Base-by-base conservation (phyloP, 108 stramenopile genomes). In the Nitzschia palea region DNA sequence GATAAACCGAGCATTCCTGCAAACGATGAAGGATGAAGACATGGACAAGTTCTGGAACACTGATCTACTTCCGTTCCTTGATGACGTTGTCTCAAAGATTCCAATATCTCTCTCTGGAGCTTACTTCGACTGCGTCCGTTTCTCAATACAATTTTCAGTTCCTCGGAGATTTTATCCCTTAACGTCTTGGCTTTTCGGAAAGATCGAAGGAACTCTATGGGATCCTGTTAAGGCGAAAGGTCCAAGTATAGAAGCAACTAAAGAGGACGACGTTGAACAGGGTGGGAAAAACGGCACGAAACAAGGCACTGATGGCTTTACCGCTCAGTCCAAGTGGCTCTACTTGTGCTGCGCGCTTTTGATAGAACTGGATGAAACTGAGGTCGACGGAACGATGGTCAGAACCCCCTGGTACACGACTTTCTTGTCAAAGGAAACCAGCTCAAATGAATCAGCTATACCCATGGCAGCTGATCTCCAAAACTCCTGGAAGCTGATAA, bases 251-350 rank as follows among this genome's bases (percentile, higher is more conserved):
- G 67, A 64, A 3, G 43, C 40, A 12, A 22, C 30, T 32, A 76
- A 61, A 27, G 66, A 65, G 44, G 62, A 68, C 14, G 74, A 64
- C 12, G 33, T 34, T 2, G 62, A 42, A 33, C 65, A 55, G 29
- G 71, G 57, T 8, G 62, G 30, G 14, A 62, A 54, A 36, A 50
- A 54, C 40, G 45, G 73, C 58, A 33, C 68, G 30, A 55, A 51
- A 14, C 65, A 68, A 68, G 76, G 79, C 20, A 76, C 81, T 5
- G 93, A 94, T 27, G 84, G 94, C 22, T 95, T 95, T 71, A 82
- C 89, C 0, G 57, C 77, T 17, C 91, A 93, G 59, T 85, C 87
- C 18, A 95, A 93, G 69, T 93, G 89, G 87, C 69, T 95, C 17
- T 85, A 89, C 37, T 59, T 95, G 23, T 62, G 86, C n/a, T 77